Evolutionary conservation across 208 protist species (phyloP).

Genomic region (Trypanosoma rangeli): DNA sequence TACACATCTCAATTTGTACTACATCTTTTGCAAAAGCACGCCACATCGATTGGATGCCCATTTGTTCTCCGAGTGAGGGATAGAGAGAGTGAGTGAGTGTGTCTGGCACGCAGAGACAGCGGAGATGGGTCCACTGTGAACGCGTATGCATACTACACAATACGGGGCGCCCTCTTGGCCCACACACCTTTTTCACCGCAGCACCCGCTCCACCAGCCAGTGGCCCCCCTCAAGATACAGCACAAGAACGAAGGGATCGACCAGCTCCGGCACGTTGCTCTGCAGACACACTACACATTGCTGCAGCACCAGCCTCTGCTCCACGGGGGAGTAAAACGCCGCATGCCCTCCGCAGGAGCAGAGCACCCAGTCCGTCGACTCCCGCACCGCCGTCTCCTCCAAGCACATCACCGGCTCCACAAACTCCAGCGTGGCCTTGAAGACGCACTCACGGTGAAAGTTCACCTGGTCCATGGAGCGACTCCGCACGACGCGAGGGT

Average conservation of each 20-base stretch:
- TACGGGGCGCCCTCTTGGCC: too few species aligned
- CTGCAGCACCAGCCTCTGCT: conserved; percentile 72
- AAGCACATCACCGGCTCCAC: conserved; percentile 55
- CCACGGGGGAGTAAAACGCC: conserved; percentile 73
- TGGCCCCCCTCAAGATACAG: conserved; percentile 50
- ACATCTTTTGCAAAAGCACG: neutral
- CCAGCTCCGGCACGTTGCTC: conserved; percentile 59
- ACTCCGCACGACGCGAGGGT: conserved; percentile 47
- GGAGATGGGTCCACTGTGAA: neutral
- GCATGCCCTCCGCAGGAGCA: conserved; percentile 58
- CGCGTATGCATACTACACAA: too few species aligned
- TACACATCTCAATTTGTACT: neutral
- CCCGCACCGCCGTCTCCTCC: conserved; percentile 73
- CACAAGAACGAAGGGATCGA: conserved; percentile 53
- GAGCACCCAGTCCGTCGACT: conserved; percentile 80
- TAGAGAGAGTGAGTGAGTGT: neutral
- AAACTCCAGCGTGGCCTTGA: conserved; percentile 80
- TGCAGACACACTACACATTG: conserved; percentile 61
- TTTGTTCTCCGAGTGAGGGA: neutral
- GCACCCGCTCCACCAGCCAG: conserved; percentile 67
- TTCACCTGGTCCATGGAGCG: conserved; percentile 70
- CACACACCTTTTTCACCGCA: conserved; percentile 31
- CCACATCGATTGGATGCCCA: neutral
- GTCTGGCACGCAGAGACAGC: neutral
- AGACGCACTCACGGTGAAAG: conserved; percentile 55